Conservation (phyloP, 331 rosid species). For the Malus hybrid region DNA sequence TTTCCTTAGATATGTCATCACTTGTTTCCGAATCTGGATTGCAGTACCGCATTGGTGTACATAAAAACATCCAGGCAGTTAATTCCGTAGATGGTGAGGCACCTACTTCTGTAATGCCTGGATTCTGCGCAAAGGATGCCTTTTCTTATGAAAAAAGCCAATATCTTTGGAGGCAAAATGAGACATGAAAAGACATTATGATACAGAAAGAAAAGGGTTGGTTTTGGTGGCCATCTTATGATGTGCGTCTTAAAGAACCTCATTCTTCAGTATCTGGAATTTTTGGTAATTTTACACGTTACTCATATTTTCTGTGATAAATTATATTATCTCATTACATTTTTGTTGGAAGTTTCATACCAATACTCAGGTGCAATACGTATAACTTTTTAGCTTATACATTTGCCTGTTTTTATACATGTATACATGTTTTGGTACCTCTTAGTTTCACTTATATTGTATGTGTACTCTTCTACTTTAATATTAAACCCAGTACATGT, state of each 20-base stretch:
- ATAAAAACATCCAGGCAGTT: conserved; percentile 44
- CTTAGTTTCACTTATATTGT: neutral
- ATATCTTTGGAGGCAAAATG: conserved; percentile 56
- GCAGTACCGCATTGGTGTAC: too few relatives aligned
- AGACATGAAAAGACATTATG: conserved; percentile 17
- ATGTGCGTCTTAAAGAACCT: conserved; percentile 58
- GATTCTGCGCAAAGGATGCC: conserved; percentile 79
- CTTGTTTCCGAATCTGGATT: too few relatives aligned
- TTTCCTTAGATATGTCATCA: too few relatives aligned
- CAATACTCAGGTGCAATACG: neutral
- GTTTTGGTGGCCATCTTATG: conserved; percentile 46
- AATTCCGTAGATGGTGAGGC: conserved; percentile 29
- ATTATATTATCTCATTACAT: neutral
- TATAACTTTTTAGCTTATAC: neutral
- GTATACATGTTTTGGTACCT: neutral
- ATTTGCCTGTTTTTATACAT: neutral
- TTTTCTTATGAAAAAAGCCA: conserved; percentile 50
- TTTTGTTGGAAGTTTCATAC: neutral
- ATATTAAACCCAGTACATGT: neutral
- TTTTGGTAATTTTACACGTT: conserved; percentile 41
- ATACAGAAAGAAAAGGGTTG: conserved; percentile 13
- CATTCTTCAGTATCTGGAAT: conserved; percentile 77
- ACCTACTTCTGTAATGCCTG: conserved; percentile 64
- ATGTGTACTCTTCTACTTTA: too few relatives aligned
- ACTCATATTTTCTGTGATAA: neutral